phyloP scores from a whole-genome alignment of 345 rosid species.

The Lepidium sativum region DNA sequence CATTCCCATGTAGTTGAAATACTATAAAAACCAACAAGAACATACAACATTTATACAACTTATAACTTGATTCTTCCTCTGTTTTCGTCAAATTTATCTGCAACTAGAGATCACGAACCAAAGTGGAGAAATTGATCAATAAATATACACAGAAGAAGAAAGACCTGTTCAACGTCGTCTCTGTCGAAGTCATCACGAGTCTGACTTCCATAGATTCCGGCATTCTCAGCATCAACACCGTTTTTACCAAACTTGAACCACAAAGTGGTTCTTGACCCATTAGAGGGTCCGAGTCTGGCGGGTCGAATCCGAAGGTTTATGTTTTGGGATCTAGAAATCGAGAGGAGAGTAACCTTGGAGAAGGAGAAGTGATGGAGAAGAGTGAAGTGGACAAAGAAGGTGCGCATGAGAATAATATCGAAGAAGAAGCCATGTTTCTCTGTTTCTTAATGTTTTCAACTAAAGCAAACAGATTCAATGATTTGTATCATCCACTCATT shows the following conservation, averaged over 20 bases:
- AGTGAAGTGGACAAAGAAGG: conserved; percentile 14
- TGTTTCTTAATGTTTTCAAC: conserved; percentile 8
- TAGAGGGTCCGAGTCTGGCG: conserved; percentile 53
- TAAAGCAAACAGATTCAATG: conserved; percentile 6
- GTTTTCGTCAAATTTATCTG: too few relatives aligned
- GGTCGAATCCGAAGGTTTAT: conserved; percentile 14
- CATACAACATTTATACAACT: not conserved
- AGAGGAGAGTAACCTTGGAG: conserved; percentile 32
- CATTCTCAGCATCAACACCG: conserved; percentile 93
- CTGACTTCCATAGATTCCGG: conserved; percentile 94
- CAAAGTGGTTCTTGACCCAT: conserved; percentile 56
- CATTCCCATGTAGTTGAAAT: conserved; percentile 95
- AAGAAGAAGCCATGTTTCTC: conserved; percentile 26
- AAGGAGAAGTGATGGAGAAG: conserved; percentile 24
- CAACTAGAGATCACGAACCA: not conserved
- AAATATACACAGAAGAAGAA: conserved; percentile 4
- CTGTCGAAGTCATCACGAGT: conserved; percentile 79
- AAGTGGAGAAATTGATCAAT: not conserved
- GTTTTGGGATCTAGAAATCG: conserved; percentile 42
- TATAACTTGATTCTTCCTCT: too few relatives aligned
- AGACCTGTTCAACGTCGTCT: conserved; percentile 97
- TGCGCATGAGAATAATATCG: conserved; percentile 27
- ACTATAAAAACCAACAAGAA: conserved; percentile 34
- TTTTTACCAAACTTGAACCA: too few relatives aligned
- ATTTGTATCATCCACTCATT: conserved; percentile 20